Evolutionary conservation across 345 rosid species (phyloP), one percentile per base, ranked within the genome.

Genomic region (Corchorus capsularis): DNA sequence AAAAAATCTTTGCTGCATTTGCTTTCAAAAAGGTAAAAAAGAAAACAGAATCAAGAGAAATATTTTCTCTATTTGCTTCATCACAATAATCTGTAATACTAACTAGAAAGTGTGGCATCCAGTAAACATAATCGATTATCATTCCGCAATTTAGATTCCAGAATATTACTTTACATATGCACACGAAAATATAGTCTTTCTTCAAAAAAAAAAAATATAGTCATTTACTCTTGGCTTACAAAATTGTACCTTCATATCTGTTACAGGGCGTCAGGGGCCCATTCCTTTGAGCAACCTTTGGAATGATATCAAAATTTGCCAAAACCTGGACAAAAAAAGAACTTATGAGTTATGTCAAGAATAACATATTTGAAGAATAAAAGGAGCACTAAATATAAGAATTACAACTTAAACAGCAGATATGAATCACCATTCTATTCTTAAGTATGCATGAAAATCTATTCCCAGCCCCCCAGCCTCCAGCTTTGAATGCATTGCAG

Each of bases 251-350:
- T 52, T 52, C 70, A 41, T 47, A 6, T 47, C 45, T 61, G 11
- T 50, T 67, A 20, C 65, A 69, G 9, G n/a, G n/a, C 41, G 27
- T 27, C 27, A 27, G 27, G 27, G 27, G 27, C 27, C 63, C 12
- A 68, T 14, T 52, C 59, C 7, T 49, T 15, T 3, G 20, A 37
- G 46, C 46, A 47, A 19, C 37, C 14, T 52, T 49, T 47, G 32
- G 56, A 74, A 46, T 49, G 77, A 62, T 27, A 49, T 46, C 47
- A 61, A 27, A 53, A 39, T 43, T 43, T 53, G 49, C 72, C 47
- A 27, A 35, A 75, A 22, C 37, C 69, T 53, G 72, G 9, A 53
- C 37, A 13, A 39, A 37, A 39, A 37, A 47, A 8, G 15, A 62
- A 63, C 15, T 17, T 16, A 20, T 46, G 17, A 63, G 10, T 17